Evolutionary conservation across 2,329 filamentous ascomycete genomes (phyloP).

Genomic region (Zasmidium angulare): DNA sequence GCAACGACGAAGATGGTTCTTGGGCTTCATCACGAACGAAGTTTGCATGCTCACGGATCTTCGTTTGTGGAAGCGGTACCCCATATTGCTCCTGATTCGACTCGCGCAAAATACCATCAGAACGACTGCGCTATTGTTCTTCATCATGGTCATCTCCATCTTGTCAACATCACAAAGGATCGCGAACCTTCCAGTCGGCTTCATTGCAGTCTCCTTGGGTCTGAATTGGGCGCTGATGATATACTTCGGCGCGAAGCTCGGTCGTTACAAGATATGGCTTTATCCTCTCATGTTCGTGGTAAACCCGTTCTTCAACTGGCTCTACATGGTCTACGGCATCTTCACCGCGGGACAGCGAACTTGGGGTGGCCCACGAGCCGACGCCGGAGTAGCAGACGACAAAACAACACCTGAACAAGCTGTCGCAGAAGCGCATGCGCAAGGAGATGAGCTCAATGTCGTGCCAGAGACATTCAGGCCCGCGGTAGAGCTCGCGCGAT

Average conservation of each 20-base stretch:
- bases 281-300: constrained; percentile 94
- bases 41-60: constrained; percentile 97
- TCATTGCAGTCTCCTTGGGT: constrained; percentile 88
- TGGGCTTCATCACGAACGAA: constrained; percentile 97
- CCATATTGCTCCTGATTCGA: constrained; percentile 78
- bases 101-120: constrained; percentile 97
- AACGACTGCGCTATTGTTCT: constrained; percentile 89
- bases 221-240: constrained; percentile 95
- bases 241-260: constrained; percentile 85
- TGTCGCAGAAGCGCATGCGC: constrained; percentile 74
- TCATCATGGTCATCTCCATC: constrained; percentile 86
- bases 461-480: constrained; percentile 78
- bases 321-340: constrained; percentile 96
- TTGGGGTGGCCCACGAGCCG: constrained; percentile 90
- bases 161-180: constrained; percentile 79
- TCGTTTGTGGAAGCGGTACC: constrained; percentile 87
- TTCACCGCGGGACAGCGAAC: constrained; percentile 92
- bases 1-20: constrained; percentile 92
- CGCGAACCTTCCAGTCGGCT: constrained; percentile 80
- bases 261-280: constrained; percentile 88
- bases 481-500: constrained; percentile 45
- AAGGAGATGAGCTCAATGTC: constrained; percentile 85
- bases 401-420: constrained; percentile 76
- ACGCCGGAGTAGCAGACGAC: constrained; percentile 77
- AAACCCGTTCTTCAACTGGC: constrained; percentile 97